phyloP scores from a whole-genome alignment of 805 yeast genomes.

The Starmerella bombicola region DNA sequence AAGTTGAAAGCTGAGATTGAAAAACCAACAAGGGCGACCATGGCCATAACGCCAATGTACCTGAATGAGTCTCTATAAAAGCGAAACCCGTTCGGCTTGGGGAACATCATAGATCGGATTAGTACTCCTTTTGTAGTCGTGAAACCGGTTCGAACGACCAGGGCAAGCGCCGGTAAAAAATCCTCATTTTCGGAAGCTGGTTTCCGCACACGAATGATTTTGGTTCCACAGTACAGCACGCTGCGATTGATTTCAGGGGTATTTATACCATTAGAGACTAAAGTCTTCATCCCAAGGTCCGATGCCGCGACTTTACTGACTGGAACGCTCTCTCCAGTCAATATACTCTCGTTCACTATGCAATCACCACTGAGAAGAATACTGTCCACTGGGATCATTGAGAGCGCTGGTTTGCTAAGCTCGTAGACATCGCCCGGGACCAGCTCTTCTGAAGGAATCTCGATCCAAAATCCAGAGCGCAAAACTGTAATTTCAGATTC shows the following conservation, averaged over 20 bases:
- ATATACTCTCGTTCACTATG: slow-evolving; percentile 93
- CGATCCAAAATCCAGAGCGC: slow-evolving; percentile 89
- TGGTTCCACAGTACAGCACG: slow-evolving; percentile 79
- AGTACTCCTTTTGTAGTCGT: slow-evolving; percentile 91
- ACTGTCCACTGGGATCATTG: slow-evolving; percentile 77
- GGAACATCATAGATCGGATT: slow-evolving; percentile 90
- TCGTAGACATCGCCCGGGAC: slow-evolving; percentile 97
- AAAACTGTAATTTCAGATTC: slow-evolving; percentile 77
- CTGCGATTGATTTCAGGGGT: slow-evolving; percentile 11
- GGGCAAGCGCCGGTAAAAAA: slow-evolving; percentile 64
- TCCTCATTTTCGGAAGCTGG: slow-evolving; percentile 41
- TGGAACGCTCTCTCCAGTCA: slow-evolving; percentile 97
- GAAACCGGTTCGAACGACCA: slow-evolving; percentile 84
- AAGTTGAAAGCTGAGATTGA: slow-evolving; percentile 72
- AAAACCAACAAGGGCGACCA: slow-evolving; percentile 76
- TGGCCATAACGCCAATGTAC: slow-evolving; percentile 88
- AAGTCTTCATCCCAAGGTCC: slow-evolving; percentile 41
- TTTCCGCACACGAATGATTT: slow-evolving; percentile 67
- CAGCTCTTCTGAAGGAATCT: slow-evolving; percentile 56
- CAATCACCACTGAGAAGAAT: slow-evolving; percentile 81
- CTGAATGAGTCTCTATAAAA: slow-evolving; percentile 90
- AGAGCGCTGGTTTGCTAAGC: slow-evolving; percentile 70
- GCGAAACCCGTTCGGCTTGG: slow-evolving; percentile 86
- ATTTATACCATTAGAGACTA: slow-evolving; percentile 37
- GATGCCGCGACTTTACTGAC: slow-evolving; percentile 68